phyloP scores from a whole-genome alignment of 768 basidiomycete species.

The Lactarius akahatsu region DNA sequence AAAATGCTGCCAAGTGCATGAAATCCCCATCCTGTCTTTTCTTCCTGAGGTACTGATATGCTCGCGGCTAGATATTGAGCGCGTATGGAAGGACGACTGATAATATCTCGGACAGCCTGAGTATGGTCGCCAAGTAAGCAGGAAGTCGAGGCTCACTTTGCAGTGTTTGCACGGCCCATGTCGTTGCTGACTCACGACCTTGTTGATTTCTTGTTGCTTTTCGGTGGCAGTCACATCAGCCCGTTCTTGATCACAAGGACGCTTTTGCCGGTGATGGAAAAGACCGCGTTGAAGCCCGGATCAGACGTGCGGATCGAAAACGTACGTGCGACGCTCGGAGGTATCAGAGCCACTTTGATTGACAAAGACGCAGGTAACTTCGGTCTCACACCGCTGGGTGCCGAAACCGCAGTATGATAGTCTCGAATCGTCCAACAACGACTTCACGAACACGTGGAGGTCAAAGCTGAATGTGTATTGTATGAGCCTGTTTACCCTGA shows the following conservation, averaged over 20 bases:
- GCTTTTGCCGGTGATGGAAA: constrained; percentile 49
- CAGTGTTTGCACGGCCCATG: background rate
- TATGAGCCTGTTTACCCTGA: background rate
- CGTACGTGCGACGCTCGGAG: constrained; percentile 37
- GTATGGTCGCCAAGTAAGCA: constrained; percentile 48
- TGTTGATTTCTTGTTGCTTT: constrained; percentile 5
- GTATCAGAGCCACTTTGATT: background rate
- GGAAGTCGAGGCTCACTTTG: constrained; percentile 13
- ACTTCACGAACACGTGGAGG: constrained; percentile 26
- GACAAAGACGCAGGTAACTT: constrained; percentile 26
- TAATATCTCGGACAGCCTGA: constrained; percentile 29
- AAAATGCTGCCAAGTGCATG: constrained; percentile 56
- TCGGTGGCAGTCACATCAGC: constrained; percentile 46
- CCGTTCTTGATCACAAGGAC: constrained; percentile 55
- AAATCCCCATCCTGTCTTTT: background rate
- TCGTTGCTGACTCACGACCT: background rate
- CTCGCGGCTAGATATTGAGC: constrained; percentile 21
- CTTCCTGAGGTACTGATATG: background rate
- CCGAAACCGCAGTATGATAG: constrained; percentile 24
- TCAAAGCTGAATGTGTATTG: constrained; percentile 31
- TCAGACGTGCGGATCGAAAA: constrained; percentile 63
- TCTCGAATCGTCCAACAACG: constrained; percentile 34
- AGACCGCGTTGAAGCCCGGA: constrained; percentile 46
- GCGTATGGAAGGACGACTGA: constrained; percentile 13
- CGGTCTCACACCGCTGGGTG: constrained; percentile 17